Percentiles rank a stretch among this genome's conserved stretches.
Evolutionary conservation across 179 eudicot genomes (phyloP).

Genomic region (Gypsophila paniculata): DNA sequence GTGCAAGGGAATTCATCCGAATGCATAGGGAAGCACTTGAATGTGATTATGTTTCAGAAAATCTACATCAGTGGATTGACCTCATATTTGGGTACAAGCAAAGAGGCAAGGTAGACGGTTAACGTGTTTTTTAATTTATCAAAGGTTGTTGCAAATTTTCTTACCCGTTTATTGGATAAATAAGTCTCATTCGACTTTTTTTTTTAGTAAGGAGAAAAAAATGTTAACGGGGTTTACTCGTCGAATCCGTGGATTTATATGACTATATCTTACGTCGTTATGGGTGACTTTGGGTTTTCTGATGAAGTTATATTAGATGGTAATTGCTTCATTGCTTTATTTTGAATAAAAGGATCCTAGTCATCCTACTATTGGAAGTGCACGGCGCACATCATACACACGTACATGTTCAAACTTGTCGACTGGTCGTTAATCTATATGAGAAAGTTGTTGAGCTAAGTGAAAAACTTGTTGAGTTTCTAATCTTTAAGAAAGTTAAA

Average conservation of each 20-base stretch:
- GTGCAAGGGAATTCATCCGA: conserved; percentile 84
- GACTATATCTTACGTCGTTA: neutral
- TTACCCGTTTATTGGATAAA: neutral
- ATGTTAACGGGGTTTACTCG: neutral
- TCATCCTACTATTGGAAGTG: neutral
- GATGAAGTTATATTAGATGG: neutral
- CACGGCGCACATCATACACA: neutral
- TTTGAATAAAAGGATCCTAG: no score
- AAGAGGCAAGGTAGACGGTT: conserved; percentile 83
- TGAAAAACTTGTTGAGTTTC: neutral
- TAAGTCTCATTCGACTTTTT: neutral
- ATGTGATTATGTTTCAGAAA: conserved; percentile 91
- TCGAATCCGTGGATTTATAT: neutral
- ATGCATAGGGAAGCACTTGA: conserved; percentile 95
- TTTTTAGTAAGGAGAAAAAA: neutral
- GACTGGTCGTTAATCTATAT: neutral
- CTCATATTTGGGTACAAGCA: conserved; percentile 92
- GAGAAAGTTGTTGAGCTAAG: neutral
- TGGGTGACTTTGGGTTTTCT: neutral
- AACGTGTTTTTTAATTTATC: conserved; percentile 7
- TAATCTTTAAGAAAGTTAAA: no score
- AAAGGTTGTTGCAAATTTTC: neutral
- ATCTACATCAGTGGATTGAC: conserved; percentile 98
- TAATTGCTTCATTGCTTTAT: conserved; percentile 5
- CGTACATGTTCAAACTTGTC: neutral